Conservation (phyloP, 495 filamentous ascomycete genomes). For the Penicillium coprophilum region DNA sequence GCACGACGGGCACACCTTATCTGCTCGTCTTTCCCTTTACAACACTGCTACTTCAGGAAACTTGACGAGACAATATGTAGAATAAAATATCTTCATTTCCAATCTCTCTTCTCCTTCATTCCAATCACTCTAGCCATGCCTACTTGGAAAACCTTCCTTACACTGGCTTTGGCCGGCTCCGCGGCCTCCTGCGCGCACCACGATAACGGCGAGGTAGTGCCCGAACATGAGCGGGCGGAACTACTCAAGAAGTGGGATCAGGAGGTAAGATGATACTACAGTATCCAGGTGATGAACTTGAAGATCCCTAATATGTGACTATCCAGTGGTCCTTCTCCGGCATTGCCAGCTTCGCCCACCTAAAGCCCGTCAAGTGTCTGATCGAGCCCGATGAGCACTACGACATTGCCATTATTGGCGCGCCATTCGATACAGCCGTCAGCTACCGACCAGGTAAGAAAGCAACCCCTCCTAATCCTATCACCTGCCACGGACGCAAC, state of each 20-base stretch:
- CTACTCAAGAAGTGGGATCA: slow-evolving; percentile 54
- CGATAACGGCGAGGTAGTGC: slow-evolving; percentile 40
- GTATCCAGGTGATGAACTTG: not conserved
- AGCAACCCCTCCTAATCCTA: not conserved
- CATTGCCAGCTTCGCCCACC: slow-evolving; percentile 77
- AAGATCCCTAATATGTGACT: not conserved
- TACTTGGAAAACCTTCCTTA: slow-evolving; percentile 32
- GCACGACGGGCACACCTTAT: slow-evolving; percentile 35
- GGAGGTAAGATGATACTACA: slow-evolving; percentile 37
- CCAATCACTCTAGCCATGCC: slow-evolving; percentile 14
- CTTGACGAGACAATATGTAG: slow-evolving; percentile 6
- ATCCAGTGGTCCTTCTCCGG: slow-evolving; percentile 72
- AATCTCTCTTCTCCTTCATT: slow-evolving; percentile 18
- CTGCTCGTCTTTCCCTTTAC: slow-evolving; percentile 32
- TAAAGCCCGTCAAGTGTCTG: slow-evolving; percentile 71
- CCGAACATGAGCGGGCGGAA: slow-evolving; percentile 45
- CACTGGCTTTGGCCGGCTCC: slow-evolving; percentile 39
- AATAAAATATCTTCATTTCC: slow-evolving; percentile 15
- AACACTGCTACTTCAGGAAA: slow-evolving; percentile 21
- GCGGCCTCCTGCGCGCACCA: slow-evolving; percentile 42
- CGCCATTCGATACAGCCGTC: slow-evolving; percentile 81
- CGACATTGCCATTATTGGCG: slow-evolving; percentile 80
- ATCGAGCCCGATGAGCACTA: slow-evolving; percentile 63
- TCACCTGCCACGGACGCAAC: slow-evolving; percentile 8
- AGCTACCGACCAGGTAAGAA: slow-evolving; percentile 69